These are phyloP conservation scores for Erucastrum elatum DNA, from an alignment of 345 rosid species.

Conservation along the genomic window DNA sequence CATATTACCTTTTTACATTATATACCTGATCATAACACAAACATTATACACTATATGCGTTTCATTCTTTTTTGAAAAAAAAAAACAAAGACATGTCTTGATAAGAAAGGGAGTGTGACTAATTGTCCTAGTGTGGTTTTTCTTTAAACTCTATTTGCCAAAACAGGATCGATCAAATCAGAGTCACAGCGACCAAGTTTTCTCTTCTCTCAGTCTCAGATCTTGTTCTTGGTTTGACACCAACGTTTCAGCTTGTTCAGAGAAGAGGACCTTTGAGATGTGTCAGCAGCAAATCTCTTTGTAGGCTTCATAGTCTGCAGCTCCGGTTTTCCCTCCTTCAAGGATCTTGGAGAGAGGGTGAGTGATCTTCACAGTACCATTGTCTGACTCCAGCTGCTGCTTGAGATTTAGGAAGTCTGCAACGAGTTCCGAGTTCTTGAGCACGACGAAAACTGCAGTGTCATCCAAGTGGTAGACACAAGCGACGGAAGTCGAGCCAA, in stretches of 20 bases:
- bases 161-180: slow-evolving; percentile 39
- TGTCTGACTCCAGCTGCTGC: slow-evolving; percentile 56
- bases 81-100: background rate
- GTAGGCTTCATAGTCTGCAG: slow-evolving; percentile 77
- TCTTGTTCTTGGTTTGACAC: slow-evolving; percentile 46
- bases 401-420: slow-evolving; percentile 64
- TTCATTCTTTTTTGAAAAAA: background rate
- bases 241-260: slow-evolving; percentile 80
- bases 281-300: slow-evolving; percentile 81
- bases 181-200: slow-evolving; percentile 13
- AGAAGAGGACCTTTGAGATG: slow-evolving; percentile 56
- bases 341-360: slow-evolving; percentile 78
- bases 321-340: slow-evolving; percentile 73
- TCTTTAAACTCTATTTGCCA: slow-evolving; percentile 12
- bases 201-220: slow-evolving; percentile 25
- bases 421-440: slow-evolving; percentile 58
- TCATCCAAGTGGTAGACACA: slow-evolving; percentile 68
- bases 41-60: background rate
- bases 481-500: too few relatives aligned
- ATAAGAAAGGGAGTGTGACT: slow-evolving; percentile 1
- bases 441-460: slow-evolving; percentile 72
- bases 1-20: background rate
- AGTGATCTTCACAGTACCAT: slow-evolving; percentile 55
- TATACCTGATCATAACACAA: background rate
- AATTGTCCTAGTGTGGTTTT: slow-evolving; percentile 22